phyloP scores from a whole-genome alignment of 2,329 filamentous ascomycete species.

The Diaporthe sp. region DNA sequence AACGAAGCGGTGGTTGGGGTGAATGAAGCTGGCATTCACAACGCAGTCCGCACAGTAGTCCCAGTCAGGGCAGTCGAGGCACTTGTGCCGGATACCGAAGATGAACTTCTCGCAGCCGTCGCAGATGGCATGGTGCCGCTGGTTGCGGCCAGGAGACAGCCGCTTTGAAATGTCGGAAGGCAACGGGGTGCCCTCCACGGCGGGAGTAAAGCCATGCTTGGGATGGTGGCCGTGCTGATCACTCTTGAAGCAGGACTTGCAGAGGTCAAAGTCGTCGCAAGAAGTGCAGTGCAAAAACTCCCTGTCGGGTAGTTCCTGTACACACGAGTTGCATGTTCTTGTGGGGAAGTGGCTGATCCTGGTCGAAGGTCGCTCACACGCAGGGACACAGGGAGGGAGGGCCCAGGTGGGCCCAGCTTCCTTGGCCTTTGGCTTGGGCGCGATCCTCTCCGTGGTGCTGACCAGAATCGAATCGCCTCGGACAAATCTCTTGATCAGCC shows the following conservation, averaged over 20 bases:
- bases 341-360: slow-evolving; percentile 49
- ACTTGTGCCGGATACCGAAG: slow-evolving; percentile 93
- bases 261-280: slow-evolving; percentile 95
- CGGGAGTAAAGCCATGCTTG: slow-evolving; percentile 82
- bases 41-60: slow-evolving; percentile 90
- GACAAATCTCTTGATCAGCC: slow-evolving; percentile 93
- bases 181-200: slow-evolving; percentile 73
- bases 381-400: neutral
- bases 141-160: slow-evolving; percentile 84
- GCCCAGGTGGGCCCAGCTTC: slow-evolving; percentile 44
- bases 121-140: slow-evolving; percentile 89
- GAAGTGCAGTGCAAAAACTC: slow-evolving; percentile 87
- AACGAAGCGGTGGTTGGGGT: slow-evolving; percentile 90
- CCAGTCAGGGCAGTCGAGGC: slow-evolving; percentile 96
- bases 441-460: slow-evolving; percentile 87
- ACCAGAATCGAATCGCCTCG: slow-evolving; percentile 83
- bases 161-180: slow-evolving; percentile 74
- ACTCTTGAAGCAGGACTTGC: slow-evolving; percentile 82
- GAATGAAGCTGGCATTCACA: slow-evolving; percentile 74
- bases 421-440: slow-evolving; percentile 69
- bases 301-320: slow-evolving; percentile 79
- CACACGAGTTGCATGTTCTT: slow-evolving; percentile 79
- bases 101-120: slow-evolving; percentile 95
- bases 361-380: neutral
- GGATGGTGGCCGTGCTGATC: slow-evolving; percentile 93